A percentile compares a stretch with the other conserved stretches of the same genome.
phyloP scores from a whole-genome alignment of 331 rosid genomes.

The Arachis monticola region DNA sequence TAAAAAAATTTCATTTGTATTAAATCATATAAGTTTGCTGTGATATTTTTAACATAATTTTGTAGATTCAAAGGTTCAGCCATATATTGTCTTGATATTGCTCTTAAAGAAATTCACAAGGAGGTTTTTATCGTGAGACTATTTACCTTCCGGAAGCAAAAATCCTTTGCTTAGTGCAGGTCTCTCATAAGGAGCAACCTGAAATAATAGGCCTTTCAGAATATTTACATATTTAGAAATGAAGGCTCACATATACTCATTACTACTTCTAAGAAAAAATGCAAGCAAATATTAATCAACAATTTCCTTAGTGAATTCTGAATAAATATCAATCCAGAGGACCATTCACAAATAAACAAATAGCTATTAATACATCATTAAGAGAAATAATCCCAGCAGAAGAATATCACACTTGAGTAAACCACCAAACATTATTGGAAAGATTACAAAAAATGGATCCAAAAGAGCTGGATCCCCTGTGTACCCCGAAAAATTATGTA shows the following conservation, averaged over 20 bases:
- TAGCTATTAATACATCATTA: neutral
- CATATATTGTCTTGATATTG: neutral
- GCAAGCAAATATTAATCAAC: neutral
- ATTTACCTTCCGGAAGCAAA: slow-evolving; percentile 92
- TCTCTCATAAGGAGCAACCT: slow-evolving; percentile 98
- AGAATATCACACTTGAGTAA: neutral
- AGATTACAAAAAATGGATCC: too few species aligned
- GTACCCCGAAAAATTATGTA: too few species aligned
- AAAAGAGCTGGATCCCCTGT: too few species aligned
- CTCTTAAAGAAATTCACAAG: slow-evolving; percentile 3
- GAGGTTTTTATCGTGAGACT: slow-evolving; percentile 25
- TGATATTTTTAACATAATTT: neutral
- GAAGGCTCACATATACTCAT: neutral
- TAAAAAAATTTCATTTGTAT: neutral
- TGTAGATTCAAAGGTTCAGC: neutral
- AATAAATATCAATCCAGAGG: neutral
- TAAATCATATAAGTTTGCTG: neutral
- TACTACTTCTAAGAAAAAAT: neutral
- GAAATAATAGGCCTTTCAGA: slow-evolving; percentile 44
- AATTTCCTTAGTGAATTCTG: neutral
- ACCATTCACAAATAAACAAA: neutral
- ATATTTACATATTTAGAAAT: slow-evolving; percentile 13
- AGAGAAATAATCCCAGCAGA: slow-evolving; percentile 4
- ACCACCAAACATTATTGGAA: too few species aligned
- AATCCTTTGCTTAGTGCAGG: slow-evolving; percentile 98